These are phyloP conservation scores for Epichloe typhina DNA, from an alignment of 2,329 filamentous ascomycete genomes.

Conservation along the genomic window DNA sequence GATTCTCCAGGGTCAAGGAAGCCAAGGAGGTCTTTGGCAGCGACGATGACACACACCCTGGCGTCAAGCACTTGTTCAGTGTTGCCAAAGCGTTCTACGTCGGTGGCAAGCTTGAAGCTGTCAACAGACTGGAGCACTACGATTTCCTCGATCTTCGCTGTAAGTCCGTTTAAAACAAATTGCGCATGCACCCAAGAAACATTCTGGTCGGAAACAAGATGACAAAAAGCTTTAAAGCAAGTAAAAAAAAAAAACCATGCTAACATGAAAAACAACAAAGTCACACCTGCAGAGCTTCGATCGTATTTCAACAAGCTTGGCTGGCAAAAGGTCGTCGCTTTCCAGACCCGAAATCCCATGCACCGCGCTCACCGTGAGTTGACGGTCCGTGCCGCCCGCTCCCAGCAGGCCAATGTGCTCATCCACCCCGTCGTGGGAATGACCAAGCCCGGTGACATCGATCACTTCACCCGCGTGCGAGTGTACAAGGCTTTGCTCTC, in stretches of 20 bases:
- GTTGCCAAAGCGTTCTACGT: constrained; percentile 80
- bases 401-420: constrained; percentile 93
- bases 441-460: constrained; percentile 98
- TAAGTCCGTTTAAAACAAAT: constrained; percentile 28
- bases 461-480: constrained; percentile 98
- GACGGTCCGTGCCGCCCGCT: constrained; percentile 90
- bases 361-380: constrained; percentile 96
- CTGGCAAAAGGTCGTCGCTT: constrained; percentile 94
- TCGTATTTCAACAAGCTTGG: constrained; percentile 98
- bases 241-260: neutral
- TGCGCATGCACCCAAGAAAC: neutral
- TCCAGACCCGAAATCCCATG: constrained; percentile 99
- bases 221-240: too few relatives aligned
- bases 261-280: constrained; percentile 26
- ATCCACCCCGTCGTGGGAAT: constrained; percentile 98
- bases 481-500: constrained; percentile 96
- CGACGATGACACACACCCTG: constrained; percentile 79
- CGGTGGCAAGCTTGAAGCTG: constrained; percentile 88
- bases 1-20: constrained; percentile 57
- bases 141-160: constrained; percentile 95
- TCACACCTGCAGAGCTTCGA: constrained; percentile 87
- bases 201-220: too few relatives aligned
- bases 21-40: constrained; percentile 90
- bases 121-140: constrained; percentile 94
- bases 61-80: constrained; percentile 77